Base-by-base conservation (phyloP, 306 rosid genomes). In the Alnus rubra region DNA sequence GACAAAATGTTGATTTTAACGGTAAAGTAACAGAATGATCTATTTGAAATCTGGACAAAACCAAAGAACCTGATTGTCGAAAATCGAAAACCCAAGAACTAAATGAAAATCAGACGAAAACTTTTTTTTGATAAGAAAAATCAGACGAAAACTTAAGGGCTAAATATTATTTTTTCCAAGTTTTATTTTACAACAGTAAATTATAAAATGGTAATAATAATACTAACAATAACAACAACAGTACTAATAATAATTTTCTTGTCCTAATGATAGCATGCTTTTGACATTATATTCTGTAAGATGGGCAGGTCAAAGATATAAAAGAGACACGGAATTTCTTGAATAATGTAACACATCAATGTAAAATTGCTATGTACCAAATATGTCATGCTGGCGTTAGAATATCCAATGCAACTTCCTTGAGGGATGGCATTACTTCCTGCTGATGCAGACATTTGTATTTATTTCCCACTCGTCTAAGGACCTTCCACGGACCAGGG, bases 401-500 rank as follows among this genome's bases (percentile, higher is more conserved):
- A 86, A 92, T 93, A 11, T 90, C 87, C 80, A 95, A 87, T 50
- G 98, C 97, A 82, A 95, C 97, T 87, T 91, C 99, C 90, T 91
- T 91, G 53, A 93, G 94, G 69, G 98, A 95, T 76, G 98, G 98
- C 97, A 91, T 92, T 18, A 79, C 84, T 78, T 87, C 88, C 80
- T 90, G 95, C 78, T 89, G 90, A 85, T 92, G 97, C 52, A 95
- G 42, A 80, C 96, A 92, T 18, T 88, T 35, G 44, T 73, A 84
- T 72, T 76, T 87, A 63, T 78, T 84, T 69, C 96, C 67, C 71
- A 84, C 81, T 78, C 84, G 90, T 87, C 93, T 84, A 13, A 93
- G 95, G 33, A 93, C 94, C 86, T 88, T 91, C 98, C 98, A 95
- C 6, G 93, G 93, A 72, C 90, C 97, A 71, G 99, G 98, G 82